Percentiles rank a stretch among this genome's conserved stretches.
Evolutionary conservation across 2,329 filamentous ascomycete species (phyloP).

Genomic region (Colletotrichum chlorophyti): DNA sequence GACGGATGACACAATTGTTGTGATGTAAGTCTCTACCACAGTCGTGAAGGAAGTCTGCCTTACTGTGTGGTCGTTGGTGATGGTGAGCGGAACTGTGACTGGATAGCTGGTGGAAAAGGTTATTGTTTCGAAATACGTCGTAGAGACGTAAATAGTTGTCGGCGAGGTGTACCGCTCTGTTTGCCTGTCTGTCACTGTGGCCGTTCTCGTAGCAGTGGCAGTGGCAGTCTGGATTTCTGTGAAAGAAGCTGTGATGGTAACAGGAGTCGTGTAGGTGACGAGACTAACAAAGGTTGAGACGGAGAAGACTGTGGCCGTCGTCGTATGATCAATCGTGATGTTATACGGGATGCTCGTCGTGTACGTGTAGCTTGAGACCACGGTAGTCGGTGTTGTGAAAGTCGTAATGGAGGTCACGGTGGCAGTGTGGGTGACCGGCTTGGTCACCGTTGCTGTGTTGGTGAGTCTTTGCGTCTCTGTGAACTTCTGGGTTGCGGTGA

Average conservation of each 20-base stretch:
- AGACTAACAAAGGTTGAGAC: slow-evolving; percentile 13
- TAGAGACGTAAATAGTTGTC: slow-evolving; percentile 20
- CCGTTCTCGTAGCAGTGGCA: slow-evolving; percentile 10
- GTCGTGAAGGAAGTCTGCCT: slow-evolving; percentile 17
- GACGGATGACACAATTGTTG: slow-evolving; percentile 6
- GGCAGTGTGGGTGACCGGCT: slow-evolving; percentile 24
- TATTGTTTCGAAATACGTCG: slow-evolving; percentile 25
- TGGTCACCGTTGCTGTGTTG: slow-evolving; percentile 15
- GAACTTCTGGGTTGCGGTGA: slow-evolving; percentile 8
- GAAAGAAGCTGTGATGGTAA: slow-evolving; percentile 26
- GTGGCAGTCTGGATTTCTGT: slow-evolving; percentile 21
- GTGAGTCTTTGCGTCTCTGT: slow-evolving; percentile 2
- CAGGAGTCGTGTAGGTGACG: slow-evolving; percentile 1
- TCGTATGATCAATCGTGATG: slow-evolving; percentile 20
- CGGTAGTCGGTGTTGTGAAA: too few relatives aligned
- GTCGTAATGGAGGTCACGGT: slow-evolving; percentile 23
- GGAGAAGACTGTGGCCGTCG: slow-evolving; percentile 16
- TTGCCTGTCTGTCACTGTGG: slow-evolving; percentile 10
- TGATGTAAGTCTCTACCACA: neutral
- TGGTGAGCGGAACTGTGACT: slow-evolving; percentile 29
- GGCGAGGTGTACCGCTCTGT: slow-evolving; percentile 16
- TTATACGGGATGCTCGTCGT: slow-evolving; percentile 27
- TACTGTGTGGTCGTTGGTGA: slow-evolving; percentile 20
- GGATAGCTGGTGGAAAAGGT: slow-evolving; percentile 28
- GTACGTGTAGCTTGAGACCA: too few relatives aligned